phyloP scores from a whole-genome alignment of 306 rosid genomes.

The Acmispon strigosus region DNA sequence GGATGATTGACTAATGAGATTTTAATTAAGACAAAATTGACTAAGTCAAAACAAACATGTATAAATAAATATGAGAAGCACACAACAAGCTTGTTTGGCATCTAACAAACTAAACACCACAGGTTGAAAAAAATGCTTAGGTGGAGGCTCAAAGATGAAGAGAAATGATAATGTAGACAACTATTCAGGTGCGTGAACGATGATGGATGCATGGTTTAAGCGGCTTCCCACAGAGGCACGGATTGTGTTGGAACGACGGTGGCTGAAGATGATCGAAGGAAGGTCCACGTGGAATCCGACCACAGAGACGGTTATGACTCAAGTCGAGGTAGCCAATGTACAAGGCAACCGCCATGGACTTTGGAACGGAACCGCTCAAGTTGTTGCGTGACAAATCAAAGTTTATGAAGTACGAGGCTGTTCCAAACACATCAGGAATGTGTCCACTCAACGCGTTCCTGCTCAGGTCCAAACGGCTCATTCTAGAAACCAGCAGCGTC shows the following conservation, averaged over 20 bases:
- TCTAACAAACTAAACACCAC: too few relatives aligned
- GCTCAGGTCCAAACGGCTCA: slow-evolving; percentile 67
- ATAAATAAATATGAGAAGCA: too few relatives aligned
- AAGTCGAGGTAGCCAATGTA: slow-evolving; percentile 69
- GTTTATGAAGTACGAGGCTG: slow-evolving; percentile 56
- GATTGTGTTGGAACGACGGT: slow-evolving; percentile 40
- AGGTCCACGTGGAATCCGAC: slow-evolving; percentile 44
- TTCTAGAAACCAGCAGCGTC: slow-evolving; percentile 41
- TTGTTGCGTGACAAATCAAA: slow-evolving; percentile 62
- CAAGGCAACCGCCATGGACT: slow-evolving; percentile 34
- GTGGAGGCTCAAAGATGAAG: too few relatives aligned
- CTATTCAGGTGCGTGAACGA: neutral
- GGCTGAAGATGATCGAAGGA: slow-evolving; percentile 55
- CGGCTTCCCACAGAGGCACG: slow-evolving; percentile 61
- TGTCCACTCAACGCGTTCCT: slow-evolving; percentile 40
- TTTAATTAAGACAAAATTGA: too few relatives aligned
- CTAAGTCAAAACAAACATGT: too few relatives aligned
- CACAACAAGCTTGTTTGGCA: too few relatives aligned
- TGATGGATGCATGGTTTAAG: slow-evolving; percentile 33
- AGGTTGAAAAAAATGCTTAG: too few relatives aligned
- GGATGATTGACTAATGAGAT: too few relatives aligned
- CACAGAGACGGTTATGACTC: slow-evolving; percentile 67
- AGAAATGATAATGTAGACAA: too few relatives aligned
- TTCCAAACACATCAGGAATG: slow-evolving; percentile 48
- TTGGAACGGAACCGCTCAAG: slow-evolving; percentile 50